Conservation (phyloP, 2,329 filamentous ascomycete genomes). For the Colletotrichum godetiae region DNA sequence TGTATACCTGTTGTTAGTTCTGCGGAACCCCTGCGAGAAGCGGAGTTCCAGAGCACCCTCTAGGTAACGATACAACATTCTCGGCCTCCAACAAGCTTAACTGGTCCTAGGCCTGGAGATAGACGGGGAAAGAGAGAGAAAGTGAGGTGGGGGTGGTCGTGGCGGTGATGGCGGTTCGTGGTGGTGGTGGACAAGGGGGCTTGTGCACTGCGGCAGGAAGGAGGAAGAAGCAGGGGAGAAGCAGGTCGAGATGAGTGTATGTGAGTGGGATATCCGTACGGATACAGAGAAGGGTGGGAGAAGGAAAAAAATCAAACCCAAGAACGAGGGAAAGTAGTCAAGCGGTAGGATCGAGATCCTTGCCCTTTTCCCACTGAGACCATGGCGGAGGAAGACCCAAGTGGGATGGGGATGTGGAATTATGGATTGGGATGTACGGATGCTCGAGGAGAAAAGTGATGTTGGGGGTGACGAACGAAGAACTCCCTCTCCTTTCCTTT, state of each 20-base stretch:
- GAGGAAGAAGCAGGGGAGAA: background rate
- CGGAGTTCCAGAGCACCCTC: background rate
- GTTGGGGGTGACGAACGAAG: background rate
- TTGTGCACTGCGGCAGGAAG: background rate
- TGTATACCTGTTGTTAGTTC: background rate
- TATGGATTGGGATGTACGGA: background rate
- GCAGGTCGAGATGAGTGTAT: background rate
- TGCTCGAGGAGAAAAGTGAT: background rate
- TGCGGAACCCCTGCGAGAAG: background rate
- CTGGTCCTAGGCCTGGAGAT: background rate
- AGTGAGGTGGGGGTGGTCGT: background rate
- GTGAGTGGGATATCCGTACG: background rate
- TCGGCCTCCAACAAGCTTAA: background rate
- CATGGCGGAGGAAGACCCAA: background rate
- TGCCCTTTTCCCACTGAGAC: background rate
- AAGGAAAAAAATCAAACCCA: slow-evolving; percentile 1
- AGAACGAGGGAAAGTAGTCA: slow-evolving; percentile 23
- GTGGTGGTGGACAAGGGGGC: background rate
- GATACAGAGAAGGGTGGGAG: background rate
- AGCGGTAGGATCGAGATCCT: slow-evolving; percentile 32
- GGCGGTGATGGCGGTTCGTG: background rate
- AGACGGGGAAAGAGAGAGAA: background rate
- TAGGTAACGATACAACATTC: background rate
- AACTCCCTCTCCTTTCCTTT: background rate
- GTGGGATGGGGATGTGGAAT: background rate